Evolutionary conservation across 352 stramenopile genomes (phyloP).

Genomic region (Phytophthora idaei): DNA sequence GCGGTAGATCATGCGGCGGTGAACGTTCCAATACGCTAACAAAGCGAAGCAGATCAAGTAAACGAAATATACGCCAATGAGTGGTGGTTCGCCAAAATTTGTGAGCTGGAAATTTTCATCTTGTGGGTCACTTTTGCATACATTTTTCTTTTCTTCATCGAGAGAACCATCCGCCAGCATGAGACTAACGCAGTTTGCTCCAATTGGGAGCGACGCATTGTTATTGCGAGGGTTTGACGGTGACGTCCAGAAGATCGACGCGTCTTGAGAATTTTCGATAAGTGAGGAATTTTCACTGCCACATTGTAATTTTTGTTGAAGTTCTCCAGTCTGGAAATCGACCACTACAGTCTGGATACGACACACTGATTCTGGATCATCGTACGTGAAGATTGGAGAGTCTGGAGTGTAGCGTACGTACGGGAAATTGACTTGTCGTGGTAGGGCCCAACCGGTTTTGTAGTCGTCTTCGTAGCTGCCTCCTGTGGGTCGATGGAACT

Average conservation of each 20-base stretch:
- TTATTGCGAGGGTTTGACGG: conserved; percentile 50
- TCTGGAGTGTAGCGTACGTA: conserved; percentile 37
- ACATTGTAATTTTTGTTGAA: conserved; percentile 40
- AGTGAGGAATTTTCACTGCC: conserved; percentile 36
- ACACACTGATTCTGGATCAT: conserved; percentile 31
- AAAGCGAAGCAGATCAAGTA: conserved; percentile 32
- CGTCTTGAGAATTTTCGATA: conserved; percentile 31
- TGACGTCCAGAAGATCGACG: conserved; percentile 51
- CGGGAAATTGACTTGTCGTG: conserved; percentile 42
- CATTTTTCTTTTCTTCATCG: conserved; percentile 16
- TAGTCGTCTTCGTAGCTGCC: conserved; percentile 39
- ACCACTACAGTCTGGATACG: conserved; percentile 28
- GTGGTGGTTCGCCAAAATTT: conserved; percentile 23
- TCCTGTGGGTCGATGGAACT: conserved; percentile 34
- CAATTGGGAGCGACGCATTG: conserved; percentile 55
- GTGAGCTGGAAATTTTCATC: conserved; percentile 29
- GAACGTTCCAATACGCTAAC: conserved; percentile 19
- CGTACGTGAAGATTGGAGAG: conserved; percentile 40
- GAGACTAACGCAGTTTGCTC: conserved; percentile 39
- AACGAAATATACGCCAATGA: conserved; percentile 28
- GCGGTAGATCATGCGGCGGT: conserved; percentile 14
- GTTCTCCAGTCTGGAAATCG: conserved; percentile 22
- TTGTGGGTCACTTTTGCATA: conserved; percentile 14
- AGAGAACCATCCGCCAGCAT: conserved; percentile 29
- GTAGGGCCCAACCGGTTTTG: conserved; percentile 25